Evolutionary conservation across 805 yeast species (phyloP).

Genomic region (Torulaspora microellipsoides): DNA sequence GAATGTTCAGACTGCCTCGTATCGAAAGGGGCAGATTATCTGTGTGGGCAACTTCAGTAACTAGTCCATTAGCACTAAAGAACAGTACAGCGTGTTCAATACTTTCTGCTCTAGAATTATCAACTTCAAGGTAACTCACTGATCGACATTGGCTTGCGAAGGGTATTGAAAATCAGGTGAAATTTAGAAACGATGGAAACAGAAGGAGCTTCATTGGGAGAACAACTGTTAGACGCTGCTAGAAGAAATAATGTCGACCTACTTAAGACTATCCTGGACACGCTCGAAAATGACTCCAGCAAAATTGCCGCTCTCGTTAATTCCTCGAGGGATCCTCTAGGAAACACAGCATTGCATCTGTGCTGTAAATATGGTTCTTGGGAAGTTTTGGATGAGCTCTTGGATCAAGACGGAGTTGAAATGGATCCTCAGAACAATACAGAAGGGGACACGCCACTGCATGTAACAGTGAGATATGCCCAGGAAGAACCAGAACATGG

Average conservation of each 20-base stretch:
- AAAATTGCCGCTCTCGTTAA: slow-evolving; percentile 54
- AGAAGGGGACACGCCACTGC: slow-evolving; percentile 87
- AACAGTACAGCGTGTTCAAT: too few species aligned
- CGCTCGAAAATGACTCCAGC: slow-evolving; percentile 33
- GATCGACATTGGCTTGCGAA: too few species aligned
- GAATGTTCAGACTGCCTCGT: too few species aligned
- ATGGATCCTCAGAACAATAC: slow-evolving; percentile 71
- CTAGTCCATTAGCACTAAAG: too few species aligned
- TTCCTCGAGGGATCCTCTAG: slow-evolving; percentile 65
- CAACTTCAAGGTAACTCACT: too few species aligned
- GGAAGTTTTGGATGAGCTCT: slow-evolving; percentile 74
- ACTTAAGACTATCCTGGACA: slow-evolving; percentile 50
- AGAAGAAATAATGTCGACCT: slow-evolving; percentile 84
- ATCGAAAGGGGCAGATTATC: too few species aligned
- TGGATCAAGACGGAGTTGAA: slow-evolving; percentile 80
- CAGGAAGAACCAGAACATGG: slow-evolving; percentile 84
- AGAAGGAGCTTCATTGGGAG: slow-evolving; percentile 71
- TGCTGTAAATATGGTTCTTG: slow-evolving; percentile 78
- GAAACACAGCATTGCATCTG: slow-evolving; percentile 76
- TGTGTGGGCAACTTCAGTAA: too few species aligned
- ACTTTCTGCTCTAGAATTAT: too few species aligned
- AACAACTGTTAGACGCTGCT: slow-evolving; percentile 81
- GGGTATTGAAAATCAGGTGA: neutral
- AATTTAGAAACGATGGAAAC: slow-evolving; percentile 14
- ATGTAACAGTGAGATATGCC: slow-evolving; percentile 74